Percentiles rank a stretch among this genome's conserved stretches.
These are phyloP conservation scores for Phytophthora pini DNA, from an alignment of 352 stramenopile genomes.

Conservation along the genomic window DNA sequence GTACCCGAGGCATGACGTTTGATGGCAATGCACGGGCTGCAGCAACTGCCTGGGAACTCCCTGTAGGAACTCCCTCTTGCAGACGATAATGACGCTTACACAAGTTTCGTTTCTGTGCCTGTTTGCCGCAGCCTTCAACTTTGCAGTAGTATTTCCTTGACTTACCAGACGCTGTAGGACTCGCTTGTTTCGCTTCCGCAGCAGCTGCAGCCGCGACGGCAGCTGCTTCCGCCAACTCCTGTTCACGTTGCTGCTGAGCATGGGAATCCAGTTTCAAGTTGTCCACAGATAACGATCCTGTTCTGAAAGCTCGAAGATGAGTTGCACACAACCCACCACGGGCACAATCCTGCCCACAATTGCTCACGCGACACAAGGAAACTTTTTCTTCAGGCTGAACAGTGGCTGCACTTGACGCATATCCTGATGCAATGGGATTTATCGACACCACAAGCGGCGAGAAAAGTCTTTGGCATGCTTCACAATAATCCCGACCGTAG, in stretches of 20 bases:
- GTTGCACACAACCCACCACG: conserved; percentile 50
- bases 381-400: conserved; percentile 19
- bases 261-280: conserved; percentile 60
- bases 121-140: conserved; percentile 63
- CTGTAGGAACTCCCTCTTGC: conserved; percentile 28
- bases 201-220: conserved; percentile 19
- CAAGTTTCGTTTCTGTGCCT: conserved; percentile 64
- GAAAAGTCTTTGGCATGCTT: conserved; percentile 67
- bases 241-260: conserved; percentile 27
- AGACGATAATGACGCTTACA: conserved; percentile 73
- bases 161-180: conserved; percentile 28
- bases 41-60: conserved; percentile 20
- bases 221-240: conserved; percentile 27
- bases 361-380: conserved; percentile 50
- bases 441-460: conserved; percentile 57
- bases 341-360: conserved; percentile 35
- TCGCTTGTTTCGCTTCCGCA: conserved; percentile 22
- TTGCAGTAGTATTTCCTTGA: conserved; percentile 78
- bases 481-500: conserved; percentile 65
- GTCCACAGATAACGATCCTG: conserved; percentile 62
- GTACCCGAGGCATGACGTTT: conserved; percentile 3
- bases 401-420: conserved; percentile 21
- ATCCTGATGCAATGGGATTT: conserved; percentile 24
- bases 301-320: conserved; percentile 60
- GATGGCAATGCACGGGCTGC: conserved; percentile 3